Evolutionary conservation across 169 alveolate species (phyloP).

Genomic region (Prorocentrum cordatum): DNA sequence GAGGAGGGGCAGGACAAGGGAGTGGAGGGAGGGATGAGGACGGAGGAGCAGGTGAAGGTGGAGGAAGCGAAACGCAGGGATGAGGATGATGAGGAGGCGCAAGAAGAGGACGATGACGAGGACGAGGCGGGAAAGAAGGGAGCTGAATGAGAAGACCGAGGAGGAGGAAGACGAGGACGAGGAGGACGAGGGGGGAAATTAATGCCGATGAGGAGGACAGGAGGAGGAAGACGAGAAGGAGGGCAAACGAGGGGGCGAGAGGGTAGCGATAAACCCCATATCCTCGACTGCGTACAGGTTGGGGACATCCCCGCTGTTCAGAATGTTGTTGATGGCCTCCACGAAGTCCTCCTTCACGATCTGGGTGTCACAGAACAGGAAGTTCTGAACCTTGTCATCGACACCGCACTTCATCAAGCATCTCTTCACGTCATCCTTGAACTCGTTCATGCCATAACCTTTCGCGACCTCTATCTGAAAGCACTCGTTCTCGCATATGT

Average conservation of each 20-base stretch:
- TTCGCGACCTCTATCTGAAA: conserved; percentile 87
- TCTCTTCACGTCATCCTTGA: conserved; percentile 89
- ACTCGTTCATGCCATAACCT: conserved; percentile 81
- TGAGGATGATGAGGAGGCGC: too few relatives aligned
- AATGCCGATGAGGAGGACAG: too few relatives aligned
- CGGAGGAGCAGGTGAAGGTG: background rate
- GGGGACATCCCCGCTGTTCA: conserved; percentile 92
- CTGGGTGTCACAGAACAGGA: conserved; percentile 89
- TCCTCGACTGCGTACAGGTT: conserved; percentile 84
- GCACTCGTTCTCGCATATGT: conserved; percentile 80
- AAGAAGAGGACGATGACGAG: too few relatives aligned
- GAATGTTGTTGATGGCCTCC: conserved; percentile 83
- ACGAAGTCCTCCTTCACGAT: conserved; percentile 73
- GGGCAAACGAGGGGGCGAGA: too few relatives aligned
- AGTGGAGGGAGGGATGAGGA: too few relatives aligned
- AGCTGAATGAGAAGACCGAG: too few relatives aligned
- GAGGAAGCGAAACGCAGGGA: background rate
- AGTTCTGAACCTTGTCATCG: conserved; percentile 83
- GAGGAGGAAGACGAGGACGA: too few relatives aligned
- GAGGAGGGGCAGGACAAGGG: too few relatives aligned
- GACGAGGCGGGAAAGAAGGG: too few relatives aligned
- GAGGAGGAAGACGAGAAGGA: too few relatives aligned
- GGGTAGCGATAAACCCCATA: conserved; percentile 7
- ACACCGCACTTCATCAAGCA: conserved; percentile 86
- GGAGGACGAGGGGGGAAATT: too few relatives aligned